Conservation (phyloP, 202 grass and related monocot species). For the Eragrostis tef region DNA sequence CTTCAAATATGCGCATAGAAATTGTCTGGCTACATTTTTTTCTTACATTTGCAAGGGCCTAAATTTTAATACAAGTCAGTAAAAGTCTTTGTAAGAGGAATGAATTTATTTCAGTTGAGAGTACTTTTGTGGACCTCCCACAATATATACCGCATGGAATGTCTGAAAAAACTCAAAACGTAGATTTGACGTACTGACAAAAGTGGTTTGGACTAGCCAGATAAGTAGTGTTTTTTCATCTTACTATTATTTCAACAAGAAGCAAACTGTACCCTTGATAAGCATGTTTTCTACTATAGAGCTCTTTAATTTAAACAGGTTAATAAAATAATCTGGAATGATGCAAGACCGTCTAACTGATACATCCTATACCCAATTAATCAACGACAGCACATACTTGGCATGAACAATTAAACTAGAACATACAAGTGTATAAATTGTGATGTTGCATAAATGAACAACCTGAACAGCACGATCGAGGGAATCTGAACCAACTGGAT, state of each 20-base stretch:
- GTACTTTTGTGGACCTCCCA: background rate
- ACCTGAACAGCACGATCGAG: constrained; percentile 88
- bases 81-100: background rate
- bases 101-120: background rate
- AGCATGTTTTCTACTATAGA: constrained; percentile 29
- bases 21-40: background rate
- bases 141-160: background rate
- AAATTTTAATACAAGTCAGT: background rate
- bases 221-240: constrained; percentile 11
- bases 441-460: constrained; percentile 38
- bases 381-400: constrained; percentile 17
- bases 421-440: background rate
- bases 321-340: constrained; percentile 4
- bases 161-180: constrained; percentile 13
- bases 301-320: constrained; percentile 4
- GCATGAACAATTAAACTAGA: constrained; percentile 19
- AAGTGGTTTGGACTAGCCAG: constrained; percentile 6
- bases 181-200: background rate
- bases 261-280: background rate
- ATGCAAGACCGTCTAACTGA: background rate
- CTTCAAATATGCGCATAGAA: background rate
- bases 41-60: background rate
- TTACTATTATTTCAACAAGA: constrained; percentile 3
- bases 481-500: constrained; percentile 83
- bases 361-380: constrained; percentile 12